A percentile compares a stretch with the other conserved stretches of the same genome.
Conservation (phyloP, 164 flowering plant species). For the Macadamia integrifolia region DNA sequence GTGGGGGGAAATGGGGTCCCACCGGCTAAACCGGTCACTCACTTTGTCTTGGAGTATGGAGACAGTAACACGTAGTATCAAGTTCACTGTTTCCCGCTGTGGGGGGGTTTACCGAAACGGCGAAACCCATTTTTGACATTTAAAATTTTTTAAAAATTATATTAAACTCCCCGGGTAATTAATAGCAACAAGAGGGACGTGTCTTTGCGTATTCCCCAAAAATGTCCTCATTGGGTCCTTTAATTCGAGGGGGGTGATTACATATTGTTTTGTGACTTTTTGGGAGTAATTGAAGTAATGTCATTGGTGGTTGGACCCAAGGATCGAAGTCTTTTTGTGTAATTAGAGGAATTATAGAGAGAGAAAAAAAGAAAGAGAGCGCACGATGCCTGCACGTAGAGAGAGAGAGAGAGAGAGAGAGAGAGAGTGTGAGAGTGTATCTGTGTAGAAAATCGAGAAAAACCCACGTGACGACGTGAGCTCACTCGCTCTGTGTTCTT, state of each 20-base stretch:
- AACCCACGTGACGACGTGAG: slow-evolving; percentile 5
- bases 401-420: too few species aligned
- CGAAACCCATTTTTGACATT: too few species aligned
- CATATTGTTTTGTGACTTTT: too few species aligned
- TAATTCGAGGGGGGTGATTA: too few species aligned
- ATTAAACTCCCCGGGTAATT: too few species aligned
- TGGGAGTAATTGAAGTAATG: neutral
- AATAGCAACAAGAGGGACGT: too few species aligned
- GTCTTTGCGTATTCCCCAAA: too few species aligned
- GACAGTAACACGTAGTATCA: slow-evolving; percentile 14
- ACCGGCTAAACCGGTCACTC: slow-evolving; percentile 15
- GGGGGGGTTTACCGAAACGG: neutral
- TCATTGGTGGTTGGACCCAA: neutral
- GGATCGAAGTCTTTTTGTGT: too few species aligned
- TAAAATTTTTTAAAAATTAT: too few species aligned
- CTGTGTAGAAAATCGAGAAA: slow-evolving; percentile 5
- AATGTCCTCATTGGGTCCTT: too few species aligned
- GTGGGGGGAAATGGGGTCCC: slow-evolving; percentile 9
- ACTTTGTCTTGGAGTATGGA: slow-evolving; percentile 5
- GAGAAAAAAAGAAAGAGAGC: slow-evolving; percentile 1
- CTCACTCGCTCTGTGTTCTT: neutral
- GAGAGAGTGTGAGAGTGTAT: too few species aligned
- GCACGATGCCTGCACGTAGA: slow-evolving; percentile 11
- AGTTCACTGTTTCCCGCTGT: slow-evolving; percentile 6
- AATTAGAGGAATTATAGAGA: neutral